phyloP scores from a whole-genome alignment of 2,329 filamentous ascomycete genomes.

The Falciphora oryzae region DNA sequence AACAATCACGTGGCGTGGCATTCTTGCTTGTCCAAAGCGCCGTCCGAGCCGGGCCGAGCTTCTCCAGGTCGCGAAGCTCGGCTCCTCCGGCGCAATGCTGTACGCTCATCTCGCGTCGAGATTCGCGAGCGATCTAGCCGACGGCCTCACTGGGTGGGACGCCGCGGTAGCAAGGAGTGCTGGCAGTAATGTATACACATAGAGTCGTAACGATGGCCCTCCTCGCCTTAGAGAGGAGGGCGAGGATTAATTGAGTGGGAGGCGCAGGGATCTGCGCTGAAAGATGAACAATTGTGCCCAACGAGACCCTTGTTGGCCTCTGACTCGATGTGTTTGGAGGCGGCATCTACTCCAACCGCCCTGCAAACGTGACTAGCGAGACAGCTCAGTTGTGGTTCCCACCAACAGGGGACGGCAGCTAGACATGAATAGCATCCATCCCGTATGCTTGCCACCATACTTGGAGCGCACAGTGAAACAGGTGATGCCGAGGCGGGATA shows the following conservation, averaged over 20 bases:
- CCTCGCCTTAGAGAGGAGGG: background rate
- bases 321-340: no score
- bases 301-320: background rate
- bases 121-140: background rate
- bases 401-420: no score
- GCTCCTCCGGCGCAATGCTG: background rate
- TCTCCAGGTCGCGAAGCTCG: background rate
- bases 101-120: background rate
- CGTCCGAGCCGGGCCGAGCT: background rate
- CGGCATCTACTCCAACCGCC: no score
- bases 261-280: background rate
- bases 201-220: background rate
- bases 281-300: background rate
- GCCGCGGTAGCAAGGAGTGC: background rate
- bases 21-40: background rate
- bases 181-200: background rate
- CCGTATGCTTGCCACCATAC: no score
- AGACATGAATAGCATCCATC: no score
- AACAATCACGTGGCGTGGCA: background rate
- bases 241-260: background rate
- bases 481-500: no score
- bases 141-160: background rate
- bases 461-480: no score
- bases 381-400: no score
- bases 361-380: no score